phyloP scores from a whole-genome alignment of 495 filamentous ascomycete species.

The Rusavskia elegans region DNA sequence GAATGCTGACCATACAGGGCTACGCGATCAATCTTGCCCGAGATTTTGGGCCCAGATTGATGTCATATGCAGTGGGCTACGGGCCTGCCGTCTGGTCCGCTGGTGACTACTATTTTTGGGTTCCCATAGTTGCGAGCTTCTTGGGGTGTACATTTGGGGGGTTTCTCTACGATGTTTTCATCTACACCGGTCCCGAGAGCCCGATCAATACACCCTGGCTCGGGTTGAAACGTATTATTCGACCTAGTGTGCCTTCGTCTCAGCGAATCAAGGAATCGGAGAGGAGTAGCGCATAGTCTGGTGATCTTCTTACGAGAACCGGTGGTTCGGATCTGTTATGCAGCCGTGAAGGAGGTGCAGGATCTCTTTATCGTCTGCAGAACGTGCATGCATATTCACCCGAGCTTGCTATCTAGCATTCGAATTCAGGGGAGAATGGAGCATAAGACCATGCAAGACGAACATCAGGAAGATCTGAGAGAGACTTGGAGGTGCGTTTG shows the following conservation, averaged over 20 bases:
- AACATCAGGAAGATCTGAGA: too few species aligned
- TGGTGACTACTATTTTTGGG: constrained; percentile 49
- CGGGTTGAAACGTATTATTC: constrained; percentile 29
- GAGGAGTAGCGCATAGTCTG: background rate
- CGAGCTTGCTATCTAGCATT: too few species aligned
- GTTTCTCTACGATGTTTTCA: constrained; percentile 44
- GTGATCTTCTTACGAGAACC: background rate
- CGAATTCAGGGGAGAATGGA: too few species aligned
- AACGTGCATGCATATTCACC: too few species aligned
- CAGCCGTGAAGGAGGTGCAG: too few species aligned
- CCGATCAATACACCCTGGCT: constrained; percentile 43
- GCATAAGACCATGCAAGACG: too few species aligned
- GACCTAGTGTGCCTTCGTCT: constrained; percentile 2
- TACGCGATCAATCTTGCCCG: constrained; percentile 53
- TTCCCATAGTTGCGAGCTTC: constrained; percentile 32
- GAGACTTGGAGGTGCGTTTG: too few species aligned
- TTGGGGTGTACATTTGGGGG: constrained; percentile 41
- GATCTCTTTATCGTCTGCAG: too few species aligned
- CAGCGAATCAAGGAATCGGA: background rate
- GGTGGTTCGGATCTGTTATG: constrained; percentile 1
- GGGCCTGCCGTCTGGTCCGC: constrained; percentile 47
- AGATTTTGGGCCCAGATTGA: constrained; percentile 51
- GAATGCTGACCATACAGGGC: constrained; percentile 14
- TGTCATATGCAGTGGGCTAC: constrained; percentile 46
- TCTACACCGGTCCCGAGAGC: constrained; percentile 39